These are phyloP conservation scores for Trifolium subterraneum DNA, from an alignment of 306 rosid species.

Conservation along the genomic window DNA sequence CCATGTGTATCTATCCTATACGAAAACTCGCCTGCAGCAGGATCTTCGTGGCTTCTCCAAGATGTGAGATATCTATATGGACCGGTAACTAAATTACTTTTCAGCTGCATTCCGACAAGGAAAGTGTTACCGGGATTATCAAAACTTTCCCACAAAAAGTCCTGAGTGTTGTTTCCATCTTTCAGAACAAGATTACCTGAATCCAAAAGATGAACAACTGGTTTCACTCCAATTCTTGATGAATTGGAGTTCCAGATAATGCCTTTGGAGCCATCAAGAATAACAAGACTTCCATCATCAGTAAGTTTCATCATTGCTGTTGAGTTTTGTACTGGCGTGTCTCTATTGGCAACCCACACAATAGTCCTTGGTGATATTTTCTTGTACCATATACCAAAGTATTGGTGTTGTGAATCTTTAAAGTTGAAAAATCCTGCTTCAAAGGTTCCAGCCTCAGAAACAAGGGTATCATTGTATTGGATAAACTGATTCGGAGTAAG, in stretches of 20 bases:
- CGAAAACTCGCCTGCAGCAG: slow-evolving; percentile 22
- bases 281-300: background rate
- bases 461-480: background rate
- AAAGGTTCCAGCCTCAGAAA: background rate
- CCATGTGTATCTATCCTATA: slow-evolving; percentile 39
- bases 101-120: slow-evolving; percentile 37
- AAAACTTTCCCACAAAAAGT: background rate
- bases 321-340: background rate
- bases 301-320: background rate
- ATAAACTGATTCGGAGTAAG: background rate
- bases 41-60: slow-evolving; percentile 34
- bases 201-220: background rate
- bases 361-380: background rate
- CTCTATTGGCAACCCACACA: background rate
- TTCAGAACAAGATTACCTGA: background rate
- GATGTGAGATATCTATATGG: slow-evolving; percentile 25
- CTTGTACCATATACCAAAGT: background rate
- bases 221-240: background rate
- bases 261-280: background rate
- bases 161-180: background rate
- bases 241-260: background rate
- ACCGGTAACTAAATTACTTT: slow-evolving; percentile 3
- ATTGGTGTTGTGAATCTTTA: background rate
- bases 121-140: background rate
- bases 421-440: background rate